These are phyloP conservation scores for Rhizoctonia solani DNA, from an alignment of 1,284 basidiomycete genomes.

Conservation along the genomic window DNA sequence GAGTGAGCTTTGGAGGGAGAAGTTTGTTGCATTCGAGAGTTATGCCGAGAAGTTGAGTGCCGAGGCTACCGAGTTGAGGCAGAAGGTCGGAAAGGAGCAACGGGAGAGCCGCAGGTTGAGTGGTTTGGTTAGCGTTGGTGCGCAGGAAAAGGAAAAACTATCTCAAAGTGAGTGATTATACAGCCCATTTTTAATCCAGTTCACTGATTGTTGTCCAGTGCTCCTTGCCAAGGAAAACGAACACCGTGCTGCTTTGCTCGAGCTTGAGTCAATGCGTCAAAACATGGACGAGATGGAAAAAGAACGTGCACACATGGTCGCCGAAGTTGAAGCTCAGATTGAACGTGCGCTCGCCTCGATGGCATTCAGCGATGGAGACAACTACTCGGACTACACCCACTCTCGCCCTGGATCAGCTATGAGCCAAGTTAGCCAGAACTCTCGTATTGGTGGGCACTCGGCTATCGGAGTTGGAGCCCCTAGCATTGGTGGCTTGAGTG, in stretches of 20 bases:
- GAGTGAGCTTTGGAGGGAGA: constrained; percentile 85
- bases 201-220: constrained; percentile 49
- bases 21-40: constrained; percentile 88
- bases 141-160: constrained; percentile 73
- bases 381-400: constrained; percentile 43
- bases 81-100: constrained; percentile 87
- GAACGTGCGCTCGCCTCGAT: constrained; percentile 80
- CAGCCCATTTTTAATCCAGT: constrained; percentile 36
- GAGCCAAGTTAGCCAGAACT: not conserved
- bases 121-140: constrained; percentile 72
- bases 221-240: constrained; percentile 71
- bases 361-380: constrained; percentile 67
- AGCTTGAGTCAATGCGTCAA: constrained; percentile 71
- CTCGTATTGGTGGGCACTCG: not conserved
- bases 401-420: constrained; percentile 31
- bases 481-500: not conserved
- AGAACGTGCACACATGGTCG: constrained; percentile 82
- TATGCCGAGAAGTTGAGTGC: constrained; percentile 88
- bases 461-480: constrained; percentile 10
- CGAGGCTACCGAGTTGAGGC: constrained; percentile 77
- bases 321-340: constrained; percentile 84
- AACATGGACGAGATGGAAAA: constrained; percentile 82
- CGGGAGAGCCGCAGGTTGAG: constrained; percentile 80
- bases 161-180: constrained; percentile 63
- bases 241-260: constrained; percentile 67